Percentiles rank a stretch among this genome's conserved stretches.
Evolutionary conservation across 441 rosid genomes (phyloP).

Genomic region (Iberis amara): DNA sequence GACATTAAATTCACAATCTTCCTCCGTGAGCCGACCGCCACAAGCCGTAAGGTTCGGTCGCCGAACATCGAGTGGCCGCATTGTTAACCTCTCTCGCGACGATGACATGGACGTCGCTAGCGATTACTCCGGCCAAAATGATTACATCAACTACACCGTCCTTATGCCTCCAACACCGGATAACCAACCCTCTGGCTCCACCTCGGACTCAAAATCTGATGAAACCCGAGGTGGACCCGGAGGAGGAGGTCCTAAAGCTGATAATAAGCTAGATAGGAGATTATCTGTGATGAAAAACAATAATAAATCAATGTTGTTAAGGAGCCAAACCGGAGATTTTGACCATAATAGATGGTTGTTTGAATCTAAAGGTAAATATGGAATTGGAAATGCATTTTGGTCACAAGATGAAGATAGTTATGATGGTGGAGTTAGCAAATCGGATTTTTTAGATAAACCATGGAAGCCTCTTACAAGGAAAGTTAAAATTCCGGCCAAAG

Average conservation of each 20-base stretch:
- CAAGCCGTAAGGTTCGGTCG: constrained; percentile 61
- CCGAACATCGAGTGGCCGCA: constrained; percentile 65
- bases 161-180: constrained; percentile 92
- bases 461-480: constrained; percentile 55
- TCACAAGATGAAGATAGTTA: constrained; percentile 60
- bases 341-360: constrained; percentile 85
- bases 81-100: constrained; percentile 68
- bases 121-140: constrained; percentile 58
- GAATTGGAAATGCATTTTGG: constrained; percentile 80
- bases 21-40: constrained; percentile 45
- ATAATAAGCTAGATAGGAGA: too few species aligned
- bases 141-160: constrained; percentile 79
- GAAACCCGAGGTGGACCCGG: constrained; percentile 33
- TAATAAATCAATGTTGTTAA: constrained; percentile 79
- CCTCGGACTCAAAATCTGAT: constrained; percentile 73
- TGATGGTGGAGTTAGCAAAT: constrained; percentile 42
- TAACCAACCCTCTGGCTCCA: constrained; percentile 61
- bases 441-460: constrained; percentile 48
- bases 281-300: constrained; percentile 12
- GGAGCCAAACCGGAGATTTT: constrained; percentile 77
- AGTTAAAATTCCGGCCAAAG: constrained; percentile 55
- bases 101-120: constrained; percentile 67
- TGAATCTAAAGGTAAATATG: constrained; percentile 78
- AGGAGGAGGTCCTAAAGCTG: too few species aligned
- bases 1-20: constrained; percentile 39